Evolutionary conservation across 331 rosid species (phyloP).

Genomic region (Stylosanthes scabra): DNA sequence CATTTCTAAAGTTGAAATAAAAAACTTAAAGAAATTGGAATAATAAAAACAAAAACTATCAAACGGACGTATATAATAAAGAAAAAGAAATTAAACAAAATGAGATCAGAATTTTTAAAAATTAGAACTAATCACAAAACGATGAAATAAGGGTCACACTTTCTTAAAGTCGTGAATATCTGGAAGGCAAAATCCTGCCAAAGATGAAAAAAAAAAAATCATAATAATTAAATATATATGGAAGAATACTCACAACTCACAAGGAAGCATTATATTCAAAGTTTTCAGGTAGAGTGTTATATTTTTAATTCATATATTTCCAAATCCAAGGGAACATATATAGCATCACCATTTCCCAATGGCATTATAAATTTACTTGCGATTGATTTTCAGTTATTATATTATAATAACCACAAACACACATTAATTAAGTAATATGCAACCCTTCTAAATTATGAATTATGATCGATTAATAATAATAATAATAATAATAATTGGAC

Average conservation of each 20-base stretch:
- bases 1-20: no score
- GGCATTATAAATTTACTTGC: background rate
- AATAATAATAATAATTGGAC: no score
- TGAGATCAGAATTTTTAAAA: conserved; percentile 27
- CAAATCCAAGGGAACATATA: background rate
- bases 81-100: background rate
- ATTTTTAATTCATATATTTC: conserved; percentile 7
- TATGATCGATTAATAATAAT: no score
- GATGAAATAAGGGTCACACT: conserved; percentile 56
- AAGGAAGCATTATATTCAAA: conserved; percentile 21
- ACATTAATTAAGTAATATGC: no score
- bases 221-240: background rate
- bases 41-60: background rate
- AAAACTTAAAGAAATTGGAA: no score
- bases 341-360: background rate
- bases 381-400: background rate
- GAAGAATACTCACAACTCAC: background rate
- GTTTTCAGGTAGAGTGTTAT: conserved; percentile 1
- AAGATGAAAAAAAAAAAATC: conserved; percentile 13
- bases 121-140: conserved; percentile 40
- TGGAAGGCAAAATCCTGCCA: conserved; percentile 39
- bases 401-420: no score
- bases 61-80: conserved; percentile 19
- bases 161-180: conserved; percentile 33
- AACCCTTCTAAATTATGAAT: no score